Base-by-base conservation (phyloP, 2,329 filamentous ascomycete species). In the Apiospora marii region DNA sequence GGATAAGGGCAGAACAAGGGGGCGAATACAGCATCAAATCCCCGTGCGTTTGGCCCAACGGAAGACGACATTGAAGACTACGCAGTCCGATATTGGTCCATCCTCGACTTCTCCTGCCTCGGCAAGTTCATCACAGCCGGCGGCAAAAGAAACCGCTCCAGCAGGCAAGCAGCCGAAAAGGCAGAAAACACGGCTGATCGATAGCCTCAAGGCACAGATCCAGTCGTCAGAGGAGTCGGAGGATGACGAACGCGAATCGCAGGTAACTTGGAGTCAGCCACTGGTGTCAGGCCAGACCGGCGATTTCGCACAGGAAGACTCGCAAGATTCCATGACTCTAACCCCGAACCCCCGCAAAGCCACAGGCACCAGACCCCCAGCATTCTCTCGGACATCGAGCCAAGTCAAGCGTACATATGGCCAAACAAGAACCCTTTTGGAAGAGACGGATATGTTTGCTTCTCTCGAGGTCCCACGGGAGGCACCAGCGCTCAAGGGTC, bases 351-450 rank as follows among this genome's bases (percentile, higher is more conserved):
- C 75, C 34, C 73, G 74, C 19, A 76, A 74, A 53, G 58, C 71
- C 24, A 72, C 75, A 48, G 75, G 74, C 49, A 72, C 10, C 12
- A 48, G 24, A 19, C 48, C 30, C 19, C 72, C 78, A 16, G 67
- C 70, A 43, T 81, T 81, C 67, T 72, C 74, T 7, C 77, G 80
- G 19, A 78, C 80, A 19, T 79, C 74, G 12, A 81, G 80, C 70
- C 76, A 77, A 16, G 74, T 80, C 22, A 81, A 81, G 72, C 79
- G 78, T 37, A 81, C 79, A 6, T 81, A 81, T 68, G 80, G 80
- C 14, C 77, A 81, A 72, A 75, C 77, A 16, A 79, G 76, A 46
- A 80, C 76, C 49, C 75, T 80, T 3, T 73, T 79, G 70, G 79
- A 81, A 73, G 80, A 79, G 49, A 77, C 37, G 61, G 69, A 78